These are phyloP conservation scores for Cyberlindnera petersonii DNA, from an alignment of 805 yeast species.

Conservation along the genomic window DNA sequence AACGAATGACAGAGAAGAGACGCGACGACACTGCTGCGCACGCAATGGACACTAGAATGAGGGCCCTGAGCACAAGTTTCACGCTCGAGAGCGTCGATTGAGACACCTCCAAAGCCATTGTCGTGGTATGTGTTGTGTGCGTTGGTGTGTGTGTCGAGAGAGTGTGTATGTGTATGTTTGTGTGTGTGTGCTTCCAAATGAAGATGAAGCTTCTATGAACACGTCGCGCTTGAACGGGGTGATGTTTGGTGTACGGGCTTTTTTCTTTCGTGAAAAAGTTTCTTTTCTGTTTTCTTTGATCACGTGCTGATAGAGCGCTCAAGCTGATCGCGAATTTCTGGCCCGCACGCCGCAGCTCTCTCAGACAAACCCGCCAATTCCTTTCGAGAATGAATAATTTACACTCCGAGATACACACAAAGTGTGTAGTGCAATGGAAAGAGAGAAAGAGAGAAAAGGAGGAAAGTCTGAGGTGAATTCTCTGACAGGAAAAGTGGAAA, in stretches of 20 bases:
- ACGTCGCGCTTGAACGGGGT: conserved; percentile 6
- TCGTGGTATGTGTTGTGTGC: conserved; percentile 2
- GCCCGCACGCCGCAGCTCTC: too few relatives aligned
- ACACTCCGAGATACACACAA: too few relatives aligned
- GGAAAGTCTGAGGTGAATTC: too few relatives aligned
- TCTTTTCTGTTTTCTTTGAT: background rate
- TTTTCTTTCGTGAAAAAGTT: background rate
- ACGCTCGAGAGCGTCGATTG: conserved; percentile 21
- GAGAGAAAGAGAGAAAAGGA: too few relatives aligned
- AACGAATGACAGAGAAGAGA: conserved; percentile 91
- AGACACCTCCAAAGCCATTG: conserved; percentile 19
- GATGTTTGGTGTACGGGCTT: conserved; percentile 1
- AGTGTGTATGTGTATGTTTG: too few relatives aligned
- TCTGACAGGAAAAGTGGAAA: too few relatives aligned
- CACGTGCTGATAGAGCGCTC: conserved; percentile 4
- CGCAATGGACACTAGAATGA: conserved; percentile 72
- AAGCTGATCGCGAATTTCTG: background rate
- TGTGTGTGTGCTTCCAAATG: too few relatives aligned
- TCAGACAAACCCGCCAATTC: too few relatives aligned
- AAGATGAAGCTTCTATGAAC: too few relatives aligned
- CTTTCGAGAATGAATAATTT: too few relatives aligned
- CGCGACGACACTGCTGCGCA: conserved; percentile 92
- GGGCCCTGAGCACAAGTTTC: conserved; percentile 43
- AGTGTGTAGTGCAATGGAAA: too few relatives aligned
- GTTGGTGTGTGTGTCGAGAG: background rate